Conservation (phyloP, 192 early-diverging fungal species). For the Irineochytrium annulatum region DNA sequence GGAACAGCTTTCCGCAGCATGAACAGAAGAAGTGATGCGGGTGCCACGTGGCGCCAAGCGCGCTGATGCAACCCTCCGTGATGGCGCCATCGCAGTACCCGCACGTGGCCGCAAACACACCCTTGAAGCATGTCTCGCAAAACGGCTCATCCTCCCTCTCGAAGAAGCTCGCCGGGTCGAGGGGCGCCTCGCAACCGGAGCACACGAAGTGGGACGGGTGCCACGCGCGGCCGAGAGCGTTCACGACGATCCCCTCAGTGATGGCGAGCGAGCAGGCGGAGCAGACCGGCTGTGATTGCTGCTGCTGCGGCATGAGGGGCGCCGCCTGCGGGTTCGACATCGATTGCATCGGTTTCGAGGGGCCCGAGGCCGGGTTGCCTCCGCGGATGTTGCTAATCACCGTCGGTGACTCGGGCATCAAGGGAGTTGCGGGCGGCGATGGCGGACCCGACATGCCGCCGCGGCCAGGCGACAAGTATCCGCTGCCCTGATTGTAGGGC, state of each 20-base stretch:
- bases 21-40: slow-evolving; percentile 30
- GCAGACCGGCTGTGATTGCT: too few relatives aligned
- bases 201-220: background rate
- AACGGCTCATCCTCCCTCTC: background rate
- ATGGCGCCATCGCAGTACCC: background rate
- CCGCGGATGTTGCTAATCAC: too few relatives aligned
- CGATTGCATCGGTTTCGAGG: too few relatives aligned
- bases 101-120: background rate
- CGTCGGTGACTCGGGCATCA: too few relatives aligned
- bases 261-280: background rate
- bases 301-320: too few relatives aligned
- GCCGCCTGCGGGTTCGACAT: too few relatives aligned
- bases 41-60: slow-evolving; percentile 24
- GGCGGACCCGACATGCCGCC: too few relatives aligned
- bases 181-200: background rate
- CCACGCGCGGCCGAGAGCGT: background rate
- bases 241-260: background rate
- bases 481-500: too few relatives aligned
- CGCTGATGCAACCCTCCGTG: slow-evolving; percentile 21
- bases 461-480: too few relatives aligned
- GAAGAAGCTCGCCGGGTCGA: background rate
- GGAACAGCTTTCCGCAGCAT: slow-evolving; percentile 19
- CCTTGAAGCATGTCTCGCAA: slow-evolving; percentile 1
- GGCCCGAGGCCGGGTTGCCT: too few relatives aligned
- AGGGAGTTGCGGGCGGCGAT: too few relatives aligned